A percentile compares a stretch with the other conserved stretches of the same genome.
phyloP scores from a whole-genome alignment of 78 protist species.

The Bodo saltans region DNA sequence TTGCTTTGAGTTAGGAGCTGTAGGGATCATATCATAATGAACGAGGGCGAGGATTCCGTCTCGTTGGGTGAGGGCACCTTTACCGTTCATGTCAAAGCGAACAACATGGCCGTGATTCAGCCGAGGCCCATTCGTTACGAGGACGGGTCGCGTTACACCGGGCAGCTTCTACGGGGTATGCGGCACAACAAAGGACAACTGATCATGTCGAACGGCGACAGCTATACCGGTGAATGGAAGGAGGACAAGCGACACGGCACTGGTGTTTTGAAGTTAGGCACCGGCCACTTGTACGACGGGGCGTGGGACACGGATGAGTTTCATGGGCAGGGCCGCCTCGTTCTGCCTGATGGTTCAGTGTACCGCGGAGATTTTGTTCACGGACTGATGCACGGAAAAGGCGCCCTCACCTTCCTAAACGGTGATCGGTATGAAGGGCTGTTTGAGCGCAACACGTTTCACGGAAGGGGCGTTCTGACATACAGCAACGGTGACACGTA shows the following conservation, averaged over 20 bases:
- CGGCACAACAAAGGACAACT: not conserved
- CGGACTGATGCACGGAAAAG: conserved; percentile 13
- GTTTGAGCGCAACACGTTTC: not conserved
- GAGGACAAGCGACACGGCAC: conserved; percentile 17
- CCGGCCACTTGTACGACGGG: conserved; percentile 44
- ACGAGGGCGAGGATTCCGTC: too few species aligned
- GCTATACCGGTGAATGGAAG: conserved; percentile 23
- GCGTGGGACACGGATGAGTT: conserved; percentile 12
- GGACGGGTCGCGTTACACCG: conserved; percentile 32
- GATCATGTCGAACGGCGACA: not conserved
- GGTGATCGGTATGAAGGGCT: conserved; percentile 25
- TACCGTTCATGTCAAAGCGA: not conserved
- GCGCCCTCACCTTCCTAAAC: conserved; percentile 9
- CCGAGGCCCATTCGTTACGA: not conserved
- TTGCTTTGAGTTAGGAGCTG: too few species aligned
- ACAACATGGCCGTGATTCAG: not conserved
- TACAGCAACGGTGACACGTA: conserved; percentile 19
- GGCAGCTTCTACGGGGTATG: not conserved
- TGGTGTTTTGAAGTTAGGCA: not conserved
- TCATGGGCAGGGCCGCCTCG: conserved; percentile 30
- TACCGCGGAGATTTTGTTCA: conserved; percentile 42
- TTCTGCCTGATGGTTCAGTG: conserved; percentile 43
- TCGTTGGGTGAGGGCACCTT: not conserved
- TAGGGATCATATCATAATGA: too few species aligned
- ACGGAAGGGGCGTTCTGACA: not conserved